Percentiles rank a stretch among this genome's conserved stretches.
These are phyloP conservation scores for Aspergillus udagawae DNA, from an alignment of 2,329 filamentous ascomycete genomes.

Conservation along the genomic window DNA sequence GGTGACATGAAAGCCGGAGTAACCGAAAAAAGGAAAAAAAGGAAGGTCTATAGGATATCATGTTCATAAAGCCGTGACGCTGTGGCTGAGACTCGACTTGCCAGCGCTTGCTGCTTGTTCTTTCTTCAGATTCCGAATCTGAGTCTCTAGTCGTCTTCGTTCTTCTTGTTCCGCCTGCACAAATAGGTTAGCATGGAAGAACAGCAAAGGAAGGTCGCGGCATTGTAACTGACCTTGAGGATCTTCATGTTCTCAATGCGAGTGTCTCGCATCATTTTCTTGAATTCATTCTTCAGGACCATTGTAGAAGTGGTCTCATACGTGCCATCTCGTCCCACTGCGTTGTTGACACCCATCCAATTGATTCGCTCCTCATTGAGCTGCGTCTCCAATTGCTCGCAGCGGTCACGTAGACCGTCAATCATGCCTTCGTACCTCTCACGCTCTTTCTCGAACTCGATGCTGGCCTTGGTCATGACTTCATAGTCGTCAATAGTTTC, in stretches of 20 bases:
- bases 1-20: not conserved
- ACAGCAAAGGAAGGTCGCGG: not conserved
- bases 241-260: constrained; percentile 62
- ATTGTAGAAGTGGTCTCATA: constrained; percentile 61
- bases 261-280: constrained; percentile 75
- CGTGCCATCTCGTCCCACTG: constrained; percentile 37
- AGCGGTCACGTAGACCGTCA: constrained; percentile 61
- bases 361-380: constrained; percentile 65
- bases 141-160: constrained; percentile 60
- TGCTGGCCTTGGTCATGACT: constrained; percentile 63
- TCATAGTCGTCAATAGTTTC: constrained; percentile 69
- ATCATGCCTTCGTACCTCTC: constrained; percentile 61
- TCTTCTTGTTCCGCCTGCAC: constrained; percentile 67
- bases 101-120: constrained; percentile 33
- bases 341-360: constrained; percentile 59
- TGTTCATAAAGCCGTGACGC: constrained; percentile 34
- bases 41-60: constrained; percentile 17
- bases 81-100: constrained; percentile 32
- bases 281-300: constrained; percentile 70
- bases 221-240: constrained; percentile 54
- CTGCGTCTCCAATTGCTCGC: constrained; percentile 60
- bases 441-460: constrained; percentile 68
- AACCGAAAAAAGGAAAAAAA: constrained; percentile 10
- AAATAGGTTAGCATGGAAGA: constrained; percentile 13
- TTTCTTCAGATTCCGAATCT: constrained; percentile 51